Base-by-base conservation (phyloP, 495 filamentous ascomycete species). In the Penicillium waksmanii region DNA sequence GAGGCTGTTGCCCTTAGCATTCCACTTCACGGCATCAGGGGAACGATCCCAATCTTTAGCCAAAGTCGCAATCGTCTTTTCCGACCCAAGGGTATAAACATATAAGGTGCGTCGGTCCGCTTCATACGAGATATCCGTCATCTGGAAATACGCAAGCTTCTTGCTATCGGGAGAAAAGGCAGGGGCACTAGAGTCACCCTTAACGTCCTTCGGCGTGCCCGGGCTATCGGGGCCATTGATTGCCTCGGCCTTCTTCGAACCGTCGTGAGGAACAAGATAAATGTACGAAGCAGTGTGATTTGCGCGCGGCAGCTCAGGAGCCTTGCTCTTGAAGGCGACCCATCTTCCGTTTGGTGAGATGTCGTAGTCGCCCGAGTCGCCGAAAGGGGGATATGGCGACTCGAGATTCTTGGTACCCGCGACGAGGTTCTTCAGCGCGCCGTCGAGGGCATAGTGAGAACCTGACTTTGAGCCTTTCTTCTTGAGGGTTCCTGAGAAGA, bases 311-410 rank as follows among this genome's bases (percentile, higher is more conserved):
- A 77, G 40, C 33, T 79, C 73, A 6, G 73, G 73, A 0, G 73
- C 74, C 57, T 79, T 79, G 66, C 73, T 77, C 64, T 75, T 74
- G 69, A 74, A 77, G 4, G 70, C 69, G 31, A 77, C 74, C 69
- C 63, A 73, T 51, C 71, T 70, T 19, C 77, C 77, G 46, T 78
- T 64, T 1, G 70, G 58, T 4, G 75, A 76, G 50, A 80, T 56
- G 36, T 77, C 73, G 46, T 78, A 80, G 61, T 80, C 77, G 0
- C 74, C 70, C 9, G 68, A 60, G 43, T 67, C 71, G 5, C 76
- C 74, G 51, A 75, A 77, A 4, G 77, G 76, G 18, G 76, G 77
- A 38, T 72, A 76, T 0, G 80, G 80, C 6, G 70, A 71, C 58
- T 82, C 80, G 8, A 78, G 72, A 51, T 73, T 77, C 58, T 78